Percentiles rank a stretch among this genome's conserved stretches.
Conservation (phyloP, 495 filamentous ascomycete genomes). For the Jackrogersella minutella region DNA sequence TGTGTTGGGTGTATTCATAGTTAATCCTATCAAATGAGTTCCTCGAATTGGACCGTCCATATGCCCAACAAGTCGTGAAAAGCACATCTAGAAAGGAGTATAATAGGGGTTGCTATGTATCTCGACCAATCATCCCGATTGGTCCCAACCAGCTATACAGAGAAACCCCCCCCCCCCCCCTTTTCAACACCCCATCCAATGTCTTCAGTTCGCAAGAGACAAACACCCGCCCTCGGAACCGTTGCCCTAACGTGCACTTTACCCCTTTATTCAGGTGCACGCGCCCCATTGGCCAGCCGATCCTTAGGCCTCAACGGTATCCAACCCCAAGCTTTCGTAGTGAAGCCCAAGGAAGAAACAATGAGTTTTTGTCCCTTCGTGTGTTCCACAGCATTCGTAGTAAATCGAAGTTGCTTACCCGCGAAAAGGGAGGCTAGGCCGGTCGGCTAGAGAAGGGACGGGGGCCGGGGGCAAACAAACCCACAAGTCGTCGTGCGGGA, state of each 20-base stretch:
- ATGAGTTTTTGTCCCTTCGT: slow-evolving; percentile 10
- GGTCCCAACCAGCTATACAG: not conserved
- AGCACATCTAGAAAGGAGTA: not conserved
- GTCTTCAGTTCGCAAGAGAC: not conserved
- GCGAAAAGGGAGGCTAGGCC: not conserved
- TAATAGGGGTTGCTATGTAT: not conserved
- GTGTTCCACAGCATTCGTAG: slow-evolving; percentile 15
- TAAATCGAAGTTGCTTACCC: not conserved
- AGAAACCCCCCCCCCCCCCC: too few relatives aligned
- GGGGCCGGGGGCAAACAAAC: slow-evolving; percentile 14
- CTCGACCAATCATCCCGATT: not conserved
- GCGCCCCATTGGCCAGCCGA: not conserved
- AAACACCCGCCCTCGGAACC: not conserved
- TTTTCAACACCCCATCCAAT: too few relatives aligned
- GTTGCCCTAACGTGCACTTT: not conserved
- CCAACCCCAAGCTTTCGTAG: not conserved
- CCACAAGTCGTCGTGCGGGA: not conserved
- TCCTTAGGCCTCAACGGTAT: not conserved
- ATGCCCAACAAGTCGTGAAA: not conserved
- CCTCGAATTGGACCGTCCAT: not conserved
- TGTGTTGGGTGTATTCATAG: too few relatives aligned
- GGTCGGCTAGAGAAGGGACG: slow-evolving; percentile 2
- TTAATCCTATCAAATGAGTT: not conserved
- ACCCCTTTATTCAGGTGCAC: slow-evolving; percentile 2
- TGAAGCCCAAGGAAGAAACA: too few relatives aligned